Evolutionary conservation across 2,329 filamentous ascomycete genomes (phyloP), one percentile per base, ranked within the genome.

Genomic region (Hypoxylon sp.): DNA sequence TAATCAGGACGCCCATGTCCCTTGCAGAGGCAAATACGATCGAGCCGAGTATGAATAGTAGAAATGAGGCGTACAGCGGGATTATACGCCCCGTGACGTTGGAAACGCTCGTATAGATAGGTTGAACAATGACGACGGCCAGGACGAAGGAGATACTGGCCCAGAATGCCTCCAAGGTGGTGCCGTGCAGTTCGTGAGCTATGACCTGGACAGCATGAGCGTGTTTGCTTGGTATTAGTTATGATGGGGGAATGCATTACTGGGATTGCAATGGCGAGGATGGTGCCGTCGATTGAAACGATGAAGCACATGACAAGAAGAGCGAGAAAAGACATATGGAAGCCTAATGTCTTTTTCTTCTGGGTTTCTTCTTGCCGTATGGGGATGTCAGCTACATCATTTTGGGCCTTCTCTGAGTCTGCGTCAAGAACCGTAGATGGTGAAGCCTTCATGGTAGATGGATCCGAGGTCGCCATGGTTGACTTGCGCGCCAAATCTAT

Each of bases 11-110:
- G 3, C 17, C 13, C 67, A 72, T 72, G 15, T 59, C 62, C 13
- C 40, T 27, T 1, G 67, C 67, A 3, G 67, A 45, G 18, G 71
- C 66, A 37, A 74, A 74, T 24, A 69, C 58, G 41, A 73, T 55
- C 31, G 67, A 75, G 43, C 75, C 77, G 38, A 59, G 52, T 4
- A 53, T 76, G 46, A 69, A 80, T 65, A 81, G 59, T 1, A 62
- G 8, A 21, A 69, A 67, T 10, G 69, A 62, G n/a, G 65, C 51
- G 40, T 73, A 69, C 6, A 74, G 64, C 8, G 67, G 66, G 2
- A 58, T 54, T 45, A 72, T 73, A 27, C 73, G 71, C n/a, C 73
- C 73, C 6, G 74, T 59, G 2, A 70, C 58, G 26, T 72, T 66
- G 11, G 72, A 74, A 10, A 71, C 50, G 41, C 62, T 70, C 26